phyloP scores from a whole-genome alignment of 179 eudicot genomes.

The Carnegiea gigantea region DNA sequence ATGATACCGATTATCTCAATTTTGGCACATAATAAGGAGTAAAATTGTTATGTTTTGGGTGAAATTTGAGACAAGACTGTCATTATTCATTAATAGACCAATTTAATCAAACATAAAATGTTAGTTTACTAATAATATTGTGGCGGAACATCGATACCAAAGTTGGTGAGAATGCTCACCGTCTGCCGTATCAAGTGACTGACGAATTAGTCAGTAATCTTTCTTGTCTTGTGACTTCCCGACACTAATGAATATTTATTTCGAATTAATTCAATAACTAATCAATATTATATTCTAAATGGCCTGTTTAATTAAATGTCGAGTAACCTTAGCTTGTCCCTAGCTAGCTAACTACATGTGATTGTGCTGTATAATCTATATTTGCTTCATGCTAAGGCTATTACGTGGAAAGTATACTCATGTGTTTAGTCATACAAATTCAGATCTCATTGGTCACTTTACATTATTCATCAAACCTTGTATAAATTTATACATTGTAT shows the following conservation, averaged over 20 bases:
- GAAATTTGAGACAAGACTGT: background rate
- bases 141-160: background rate
- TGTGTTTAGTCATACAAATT: background rate
- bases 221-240: background rate
- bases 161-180: background rate
- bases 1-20: too few relatives aligned
- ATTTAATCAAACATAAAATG: background rate
- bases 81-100: too few relatives aligned
- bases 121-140: background rate
- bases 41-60: background rate
- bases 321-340: background rate
- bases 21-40: background rate
- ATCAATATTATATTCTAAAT: conserved; percentile 1
- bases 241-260: conserved; percentile 1
- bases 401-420: conserved; percentile 4
- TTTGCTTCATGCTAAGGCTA: background rate
- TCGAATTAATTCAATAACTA: background rate
- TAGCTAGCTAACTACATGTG: background rate
- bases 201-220: background rate
- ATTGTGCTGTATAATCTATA: background rate
- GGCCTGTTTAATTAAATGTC: background rate
- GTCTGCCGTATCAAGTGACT: background rate
- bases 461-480: background rate
- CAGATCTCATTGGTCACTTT: background rate
- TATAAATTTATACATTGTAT: too few relatives aligned